Conservation (phyloP, 169 alveolate genomes). For the Plasmodium gonderi region DNA sequence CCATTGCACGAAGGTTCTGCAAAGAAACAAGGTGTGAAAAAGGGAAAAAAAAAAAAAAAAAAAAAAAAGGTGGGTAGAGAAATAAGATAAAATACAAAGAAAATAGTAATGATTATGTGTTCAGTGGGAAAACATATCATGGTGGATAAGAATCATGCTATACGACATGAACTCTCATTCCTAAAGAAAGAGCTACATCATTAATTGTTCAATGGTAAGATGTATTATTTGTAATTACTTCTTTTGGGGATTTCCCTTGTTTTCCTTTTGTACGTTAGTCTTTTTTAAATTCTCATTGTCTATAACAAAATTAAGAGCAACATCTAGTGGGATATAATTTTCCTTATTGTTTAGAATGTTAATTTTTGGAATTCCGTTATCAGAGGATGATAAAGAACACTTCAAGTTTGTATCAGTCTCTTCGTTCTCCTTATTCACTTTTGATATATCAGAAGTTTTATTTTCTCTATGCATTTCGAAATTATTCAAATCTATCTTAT, state of each 20-base stretch:
- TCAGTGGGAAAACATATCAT: neutral
- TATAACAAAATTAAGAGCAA: slow-evolving; percentile 63
- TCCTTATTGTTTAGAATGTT: slow-evolving; percentile 58
- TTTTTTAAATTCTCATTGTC: slow-evolving; percentile 63
- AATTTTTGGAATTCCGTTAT: slow-evolving; percentile 65
- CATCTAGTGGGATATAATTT: slow-evolving; percentile 65
- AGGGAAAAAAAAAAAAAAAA: neutral
- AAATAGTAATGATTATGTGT: neutral
- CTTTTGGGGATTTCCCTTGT: slow-evolving; percentile 24
- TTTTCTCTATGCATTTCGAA: neutral
- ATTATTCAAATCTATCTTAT: neutral
- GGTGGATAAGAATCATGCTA: neutral
- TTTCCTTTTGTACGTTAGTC: slow-evolving; percentile 49
- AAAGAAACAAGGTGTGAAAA: slow-evolving; percentile 27
- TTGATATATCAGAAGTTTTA: neutral
- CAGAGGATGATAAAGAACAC: slow-evolving; percentile 48
- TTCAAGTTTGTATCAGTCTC: slow-evolving; percentile 1
- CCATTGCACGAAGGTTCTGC: slow-evolving; percentile 74
- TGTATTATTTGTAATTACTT: neutral
- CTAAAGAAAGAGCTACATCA: neutral
- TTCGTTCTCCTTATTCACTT: neutral
- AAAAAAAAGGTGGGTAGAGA: neutral
- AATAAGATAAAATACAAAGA: neutral
- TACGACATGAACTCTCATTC: neutral
- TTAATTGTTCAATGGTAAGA: neutral